Percentiles rank a stretch among this genome's conserved stretches.
Conservation (phyloP, 352 stramenopile genomes). For the Pythium guiyangense region DNA sequence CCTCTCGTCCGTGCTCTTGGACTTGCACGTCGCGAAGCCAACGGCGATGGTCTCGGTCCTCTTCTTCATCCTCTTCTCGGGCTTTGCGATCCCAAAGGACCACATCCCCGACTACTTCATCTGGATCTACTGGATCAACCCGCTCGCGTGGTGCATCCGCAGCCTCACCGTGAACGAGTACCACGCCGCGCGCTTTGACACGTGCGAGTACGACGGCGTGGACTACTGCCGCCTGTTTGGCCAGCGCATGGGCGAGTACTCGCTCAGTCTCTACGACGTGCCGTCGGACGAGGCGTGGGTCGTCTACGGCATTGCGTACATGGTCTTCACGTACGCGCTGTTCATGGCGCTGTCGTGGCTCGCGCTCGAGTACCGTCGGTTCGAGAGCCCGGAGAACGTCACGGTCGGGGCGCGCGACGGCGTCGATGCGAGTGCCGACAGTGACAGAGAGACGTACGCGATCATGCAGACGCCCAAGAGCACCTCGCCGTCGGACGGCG, state of each 20-base stretch:
- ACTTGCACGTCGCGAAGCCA: slow-evolving; percentile 38
- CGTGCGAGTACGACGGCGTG: too few species aligned
- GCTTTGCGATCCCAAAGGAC: too few species aligned
- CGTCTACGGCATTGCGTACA: slow-evolving; percentile 15
- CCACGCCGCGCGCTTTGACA: slow-evolving; percentile 5
- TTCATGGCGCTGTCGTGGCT: slow-evolving; percentile 13
- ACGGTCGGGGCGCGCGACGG: background rate
- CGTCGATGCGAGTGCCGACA: too few species aligned
- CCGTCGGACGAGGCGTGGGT: slow-evolving; percentile 12
- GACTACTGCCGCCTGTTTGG: slow-evolving; percentile 10
- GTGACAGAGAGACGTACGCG: too few species aligned
- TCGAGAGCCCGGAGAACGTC: slow-evolving; percentile 14
- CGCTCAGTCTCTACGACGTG: slow-evolving; percentile 15
- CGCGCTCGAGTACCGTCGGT: slow-evolving; percentile 18
- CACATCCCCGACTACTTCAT: slow-evolving; percentile 42
- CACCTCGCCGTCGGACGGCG: too few species aligned
- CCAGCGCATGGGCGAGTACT: slow-evolving; percentile 11
- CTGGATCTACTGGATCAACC: slow-evolving; percentile 14
- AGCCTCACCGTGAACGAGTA: slow-evolving; percentile 24
- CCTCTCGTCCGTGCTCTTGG: slow-evolving; percentile 18
- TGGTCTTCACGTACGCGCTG: slow-evolving; percentile 11
- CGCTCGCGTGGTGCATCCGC: slow-evolving; percentile 41
- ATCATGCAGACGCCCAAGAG: too few species aligned
- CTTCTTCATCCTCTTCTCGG: slow-evolving; percentile 55
- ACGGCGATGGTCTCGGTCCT: slow-evolving; percentile 32